Evolutionary conservation across 23 red algal species (phyloP).

Genomic region (Gracilaria gracilis): DNA sequence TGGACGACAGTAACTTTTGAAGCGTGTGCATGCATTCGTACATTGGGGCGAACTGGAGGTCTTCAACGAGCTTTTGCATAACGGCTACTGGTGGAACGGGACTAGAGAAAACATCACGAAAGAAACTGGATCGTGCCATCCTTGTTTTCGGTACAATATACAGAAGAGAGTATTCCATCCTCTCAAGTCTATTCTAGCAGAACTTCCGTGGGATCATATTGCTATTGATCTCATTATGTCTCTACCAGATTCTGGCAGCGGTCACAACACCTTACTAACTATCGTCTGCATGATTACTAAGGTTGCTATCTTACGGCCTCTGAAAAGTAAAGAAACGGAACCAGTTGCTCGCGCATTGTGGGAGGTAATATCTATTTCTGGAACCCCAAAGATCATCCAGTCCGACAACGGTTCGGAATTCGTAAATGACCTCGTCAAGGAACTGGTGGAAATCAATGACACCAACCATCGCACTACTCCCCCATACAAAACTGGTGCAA

Average conservation of each 20-base stretch:
- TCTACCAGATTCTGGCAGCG: not conserved
- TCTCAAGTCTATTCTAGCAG: not conserved
- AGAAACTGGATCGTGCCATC: not conserved
- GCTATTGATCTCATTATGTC: not conserved
- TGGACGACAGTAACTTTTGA: not conserved
- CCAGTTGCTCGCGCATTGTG: not conserved
- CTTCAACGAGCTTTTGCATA: not conserved
- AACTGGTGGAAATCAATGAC: not conserved
- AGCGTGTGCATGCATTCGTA: not conserved
- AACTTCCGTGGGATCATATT: not conserved
- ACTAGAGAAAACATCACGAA: not conserved
- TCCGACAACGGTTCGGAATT: constrained; percentile 32
- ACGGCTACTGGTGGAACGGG: not conserved
- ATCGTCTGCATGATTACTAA: constrained; percentile 26
- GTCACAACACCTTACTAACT: not conserved
- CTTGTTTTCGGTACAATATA: not conserved
- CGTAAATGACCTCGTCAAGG: constrained; percentile 11
- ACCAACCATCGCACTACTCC: constrained; percentile 13
- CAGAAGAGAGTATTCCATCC: not conserved
- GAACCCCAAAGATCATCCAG: constrained; percentile 16
- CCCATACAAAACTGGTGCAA: not conserved
- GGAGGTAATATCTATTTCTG: constrained; percentile 12
- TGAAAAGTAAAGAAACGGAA: not conserved
- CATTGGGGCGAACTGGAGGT: not conserved
- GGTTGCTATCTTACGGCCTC: not conserved